Percentiles rank a stretch among this genome's conserved stretches.
These are phyloP conservation scores for Globisporangium mamillatum DNA, from an alignment of 352 stramenopile genomes.

Conservation along the genomic window DNA sequence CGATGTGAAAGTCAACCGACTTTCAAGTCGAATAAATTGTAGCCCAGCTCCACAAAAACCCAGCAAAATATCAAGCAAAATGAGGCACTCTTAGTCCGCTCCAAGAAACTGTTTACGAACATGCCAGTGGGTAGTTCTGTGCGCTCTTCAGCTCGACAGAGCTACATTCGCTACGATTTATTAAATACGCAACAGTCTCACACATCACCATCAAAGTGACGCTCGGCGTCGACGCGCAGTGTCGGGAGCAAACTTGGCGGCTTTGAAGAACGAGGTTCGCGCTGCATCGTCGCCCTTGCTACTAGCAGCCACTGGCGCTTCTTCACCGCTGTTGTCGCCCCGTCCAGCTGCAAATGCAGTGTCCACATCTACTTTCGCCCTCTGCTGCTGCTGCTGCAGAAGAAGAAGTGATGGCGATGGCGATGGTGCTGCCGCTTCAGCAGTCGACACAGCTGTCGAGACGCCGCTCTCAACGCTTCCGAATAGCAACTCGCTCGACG, in stretches of 20 bases:
- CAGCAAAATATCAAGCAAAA: no score
- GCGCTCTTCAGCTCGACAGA: background rate
- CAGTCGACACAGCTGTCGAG: background rate
- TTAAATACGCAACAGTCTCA: slow-evolving; percentile 1
- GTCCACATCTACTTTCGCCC: background rate
- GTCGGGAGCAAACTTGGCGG: background rate
- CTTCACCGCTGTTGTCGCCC: background rate
- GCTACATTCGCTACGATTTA: background rate
- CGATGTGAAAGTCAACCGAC: no score
- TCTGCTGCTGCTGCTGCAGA: background rate
- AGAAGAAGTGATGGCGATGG: background rate
- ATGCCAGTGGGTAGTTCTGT: background rate
- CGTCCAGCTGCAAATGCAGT: background rate
- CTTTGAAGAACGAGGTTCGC: background rate
- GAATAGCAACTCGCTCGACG: slow-evolving; percentile 3
- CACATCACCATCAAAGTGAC: background rate
- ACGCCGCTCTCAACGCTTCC: background rate
- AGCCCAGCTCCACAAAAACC: no score
- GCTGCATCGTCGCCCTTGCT: background rate
- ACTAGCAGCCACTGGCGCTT: background rate
- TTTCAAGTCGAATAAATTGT: no score
- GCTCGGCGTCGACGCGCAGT: background rate
- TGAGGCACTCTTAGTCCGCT: background rate
- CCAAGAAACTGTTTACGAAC: background rate
- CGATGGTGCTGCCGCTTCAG: background rate